Evolutionary conservation across 192 early-diverging fungal species (phyloP).

Genomic region (Chytriomyces hyalinus): DNA sequence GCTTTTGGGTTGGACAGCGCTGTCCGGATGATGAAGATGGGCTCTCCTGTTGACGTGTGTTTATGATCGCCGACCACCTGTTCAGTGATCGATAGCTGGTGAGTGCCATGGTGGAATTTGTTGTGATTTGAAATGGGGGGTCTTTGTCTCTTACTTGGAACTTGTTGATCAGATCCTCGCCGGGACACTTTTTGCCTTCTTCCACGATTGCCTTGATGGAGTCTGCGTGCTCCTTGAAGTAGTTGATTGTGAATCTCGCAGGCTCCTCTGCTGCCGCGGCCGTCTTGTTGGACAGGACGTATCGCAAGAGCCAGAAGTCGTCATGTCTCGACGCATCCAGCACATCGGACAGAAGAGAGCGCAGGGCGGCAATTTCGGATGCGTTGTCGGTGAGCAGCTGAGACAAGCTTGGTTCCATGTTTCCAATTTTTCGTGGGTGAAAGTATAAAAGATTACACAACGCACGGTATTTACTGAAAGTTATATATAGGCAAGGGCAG

Average conservation of each 20-base stretch:
- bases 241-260: slow-evolving; percentile 1
- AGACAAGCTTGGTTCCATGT: neutral
- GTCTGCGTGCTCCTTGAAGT: slow-evolving; percentile 5
- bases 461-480: too few relatives aligned
- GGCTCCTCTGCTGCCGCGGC: slow-evolving; percentile 7
- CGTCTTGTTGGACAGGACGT: slow-evolving; percentile 16
- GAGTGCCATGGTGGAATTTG: too few relatives aligned
- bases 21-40: slow-evolving; percentile 10
- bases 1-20: slow-evolving; percentile 23
- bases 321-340: slow-evolving; percentile 6
- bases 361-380: neutral
- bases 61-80: slow-evolving; percentile 12
- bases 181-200: neutral
- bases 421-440: neutral
- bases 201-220: neutral
- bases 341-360: neutral
- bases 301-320: slow-evolving; percentile 23
- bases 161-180: neutral
- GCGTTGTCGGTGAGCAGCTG: neutral
- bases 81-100: too few relatives aligned
- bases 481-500: too few relatives aligned
- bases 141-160: neutral
- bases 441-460: too few relatives aligned
- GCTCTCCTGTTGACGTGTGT: slow-evolving; percentile 7
- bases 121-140: too few relatives aligned